Base-by-base conservation (phyloP, 805 yeast species). In the Lachancea sp. region DNA sequence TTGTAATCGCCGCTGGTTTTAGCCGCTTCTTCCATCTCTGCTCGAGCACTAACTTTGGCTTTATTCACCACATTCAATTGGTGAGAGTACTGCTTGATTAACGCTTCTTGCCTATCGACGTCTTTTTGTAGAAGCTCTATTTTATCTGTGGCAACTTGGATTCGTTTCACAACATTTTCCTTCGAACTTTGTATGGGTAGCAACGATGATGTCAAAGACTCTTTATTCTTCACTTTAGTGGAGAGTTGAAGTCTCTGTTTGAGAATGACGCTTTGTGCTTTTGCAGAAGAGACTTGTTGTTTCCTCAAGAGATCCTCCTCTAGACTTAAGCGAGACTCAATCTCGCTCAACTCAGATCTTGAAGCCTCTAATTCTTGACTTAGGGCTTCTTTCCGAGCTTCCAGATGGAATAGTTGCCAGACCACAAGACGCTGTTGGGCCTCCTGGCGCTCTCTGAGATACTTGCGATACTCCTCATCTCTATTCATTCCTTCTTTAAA, bases 401-500 rank as follows among this genome's bases (percentile, higher is more conserved):
- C 78, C 55, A 80, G 69, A 56, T 83, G 86, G 56, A 70, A 84
- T 11, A 89, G 63, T 52, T 79, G 78, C 72, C 85, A 80, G 27
- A 90, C 59, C 36, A 81, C 75, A 22, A 73, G 75, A 10, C 68
- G 59, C 36, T 71, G 67, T n/a, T 77, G 70, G 18, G 77, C 54
- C 9, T 71, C 63, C 10, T 68, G 63, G 52, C 74, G 77, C 51
- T 78, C 79, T 1, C 61, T 62, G 5, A 79, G 57, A 55, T 77
- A 80, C 29, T 66, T 60, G 51, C 81, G 82, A 60, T 79, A 88
- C 46, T 73, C 67, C 47, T 80, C 85, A 39, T 84, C 83, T 59
- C 88, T 93, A 4, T 69, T 69, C 53, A 82, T 72, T 59, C 88
- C 95, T 48, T 79, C 87, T 52, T 78, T 79, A 55, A 87, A 87